These are phyloP conservation scores for Insectozyma bohioensis DNA, from an alignment of 1,139 yeast genomes.

Conservation along the genomic window DNA sequence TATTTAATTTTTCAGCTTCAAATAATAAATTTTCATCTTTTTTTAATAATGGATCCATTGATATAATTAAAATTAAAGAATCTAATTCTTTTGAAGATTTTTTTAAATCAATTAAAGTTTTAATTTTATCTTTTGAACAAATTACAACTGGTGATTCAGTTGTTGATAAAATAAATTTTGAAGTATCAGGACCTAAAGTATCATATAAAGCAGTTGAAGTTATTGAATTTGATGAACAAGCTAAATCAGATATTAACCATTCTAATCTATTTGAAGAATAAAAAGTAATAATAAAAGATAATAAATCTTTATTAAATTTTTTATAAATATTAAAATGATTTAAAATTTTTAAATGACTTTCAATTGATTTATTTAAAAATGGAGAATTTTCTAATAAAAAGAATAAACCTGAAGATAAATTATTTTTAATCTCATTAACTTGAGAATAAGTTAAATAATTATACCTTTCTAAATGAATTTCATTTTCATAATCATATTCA, in stretches of 20 bases:
- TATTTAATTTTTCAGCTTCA: conserved; percentile 21
- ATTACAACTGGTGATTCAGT: conserved; percentile 39
- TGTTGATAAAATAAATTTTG: conserved; percentile 32
- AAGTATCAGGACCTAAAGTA: conserved; percentile 37
- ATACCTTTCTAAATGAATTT: conserved; percentile 21
- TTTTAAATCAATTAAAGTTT: conserved; percentile 27
- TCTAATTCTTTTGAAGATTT: conserved; percentile 20
- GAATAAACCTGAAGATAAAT: conserved; percentile 35
- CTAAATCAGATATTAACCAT: conserved; percentile 40
- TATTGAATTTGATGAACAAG: conserved; percentile 35
- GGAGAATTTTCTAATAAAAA: conserved; percentile 30
- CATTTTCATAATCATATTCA: conserved; percentile 29
- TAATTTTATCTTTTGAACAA: conserved; percentile 32
- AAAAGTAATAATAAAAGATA: conserved; percentile 35
- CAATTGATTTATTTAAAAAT: conserved; percentile 22
- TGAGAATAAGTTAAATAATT: conserved; percentile 21
- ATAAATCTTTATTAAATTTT: conserved; percentile 21
- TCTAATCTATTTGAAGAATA: conserved; percentile 38
- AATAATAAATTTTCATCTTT: conserved; percentile 20
- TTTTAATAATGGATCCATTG: conserved; percentile 34
- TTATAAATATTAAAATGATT: conserved; percentile 23
- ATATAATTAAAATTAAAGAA: conserved; percentile 29
- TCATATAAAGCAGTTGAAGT: conserved; percentile 43
- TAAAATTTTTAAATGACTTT: conserved; percentile 28
- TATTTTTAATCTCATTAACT: conserved; percentile 21